Evolutionary conservation across 1,139 yeast species (phyloP), one percentile per base, ranked within the genome.

Genomic region (Pichia sp.): DNA sequence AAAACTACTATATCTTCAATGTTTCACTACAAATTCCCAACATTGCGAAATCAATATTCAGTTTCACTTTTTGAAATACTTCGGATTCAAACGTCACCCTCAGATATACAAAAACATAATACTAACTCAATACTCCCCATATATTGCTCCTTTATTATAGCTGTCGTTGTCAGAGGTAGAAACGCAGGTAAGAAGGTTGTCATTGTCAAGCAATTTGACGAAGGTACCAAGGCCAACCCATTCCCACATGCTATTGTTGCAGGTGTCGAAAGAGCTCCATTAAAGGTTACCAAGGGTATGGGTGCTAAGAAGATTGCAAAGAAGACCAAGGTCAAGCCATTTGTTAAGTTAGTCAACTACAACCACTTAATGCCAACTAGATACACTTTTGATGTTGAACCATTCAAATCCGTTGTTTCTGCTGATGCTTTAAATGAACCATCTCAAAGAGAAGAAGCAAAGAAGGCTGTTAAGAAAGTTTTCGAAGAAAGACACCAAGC

Each of bases 171-270:
- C 75, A 94, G 97, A 76, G 99, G 99, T 71, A 94, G 98, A 81
- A 92, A 81, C 86, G 99, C 99, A 73, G 99, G 99, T 81, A 92
- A 90, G 87, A 94, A 94, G 85, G 98, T 94, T 62, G 98, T 94
- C 72, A 88, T 94, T 72, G 92, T 94, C 71, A 88, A 87, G 77
- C 94, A 97, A 65, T 95, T 86, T 73, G 98, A 94, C 70, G 97
- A 92, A 68, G 99, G 99, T 71, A 81, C 97, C 78, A 94, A 92
- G 79, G 71, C 95, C 57, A 97, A 92, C 81, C 95, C 95, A 68
- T 94, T 90, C 85, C 95, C 97, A 71, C 98, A 94, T 69, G 98
- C 98, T 71, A 81, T 94, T 65, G 98, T 94, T 67, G 97, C 95
- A 62, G 99, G 99, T 82, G 83, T 92, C 65, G 98, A 94, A 81